Conservation (phyloP, 192 early-diverging fungal species). For the Rhizoclosmatium globosum region DNA sequence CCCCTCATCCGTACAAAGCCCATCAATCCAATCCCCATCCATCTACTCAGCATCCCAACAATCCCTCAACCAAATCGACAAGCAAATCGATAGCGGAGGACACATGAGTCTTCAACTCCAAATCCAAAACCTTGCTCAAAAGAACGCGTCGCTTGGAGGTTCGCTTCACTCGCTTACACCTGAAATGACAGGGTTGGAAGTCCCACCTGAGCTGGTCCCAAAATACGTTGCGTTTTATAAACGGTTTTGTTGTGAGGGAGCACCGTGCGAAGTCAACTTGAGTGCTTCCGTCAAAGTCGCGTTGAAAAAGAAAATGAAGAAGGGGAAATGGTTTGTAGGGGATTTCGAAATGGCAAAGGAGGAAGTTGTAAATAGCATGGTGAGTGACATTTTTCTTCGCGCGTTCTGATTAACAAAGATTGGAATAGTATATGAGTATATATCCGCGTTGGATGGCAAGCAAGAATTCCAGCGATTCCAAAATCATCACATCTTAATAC, state of each 20-base stretch:
- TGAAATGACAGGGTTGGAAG: background rate
- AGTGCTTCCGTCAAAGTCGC: background rate
- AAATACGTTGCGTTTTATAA: constrained; percentile 17
- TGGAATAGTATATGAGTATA: constrained; percentile 3
- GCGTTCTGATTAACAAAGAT: background rate
- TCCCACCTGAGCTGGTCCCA: background rate
- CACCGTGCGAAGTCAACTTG: background rate
- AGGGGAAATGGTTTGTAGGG: constrained; percentile 1
- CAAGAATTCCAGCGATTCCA: background rate
- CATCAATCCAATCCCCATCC: background rate
- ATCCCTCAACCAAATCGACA: background rate
- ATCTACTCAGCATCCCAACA: background rate
- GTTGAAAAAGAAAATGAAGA: background rate
- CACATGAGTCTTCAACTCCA: background rate
- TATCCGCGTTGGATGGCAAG: constrained; percentile 16
- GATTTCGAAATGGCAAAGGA: constrained; percentile 18
- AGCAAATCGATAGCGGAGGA: too few species aligned
- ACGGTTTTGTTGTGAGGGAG: constrained; percentile 11
- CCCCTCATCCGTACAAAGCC: background rate
- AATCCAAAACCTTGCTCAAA: background rate
- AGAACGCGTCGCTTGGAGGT: background rate
- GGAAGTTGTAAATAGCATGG: constrained; percentile 21
- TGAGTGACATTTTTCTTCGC: background rate
- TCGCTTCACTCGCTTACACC: background rate
- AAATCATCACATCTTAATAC: background rate